Base-by-base conservation (phyloP, 306 rosid species). In the Cucumis hystrix region DNA sequence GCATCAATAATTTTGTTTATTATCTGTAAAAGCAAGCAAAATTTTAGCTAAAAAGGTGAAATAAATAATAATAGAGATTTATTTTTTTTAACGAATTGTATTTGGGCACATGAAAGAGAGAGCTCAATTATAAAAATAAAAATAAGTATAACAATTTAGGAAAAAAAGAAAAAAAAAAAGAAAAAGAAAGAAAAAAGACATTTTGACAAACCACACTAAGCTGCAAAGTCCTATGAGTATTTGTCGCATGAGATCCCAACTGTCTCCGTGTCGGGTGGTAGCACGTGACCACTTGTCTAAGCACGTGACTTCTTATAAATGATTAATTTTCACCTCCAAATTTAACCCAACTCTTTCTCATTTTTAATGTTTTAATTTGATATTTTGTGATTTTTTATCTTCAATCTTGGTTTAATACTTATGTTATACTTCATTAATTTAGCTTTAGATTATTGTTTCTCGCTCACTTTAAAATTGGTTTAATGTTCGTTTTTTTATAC, bases 201-300 rank as follows among this genome's bases (percentile, higher is more conserved):
- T 40, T 45, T 21, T 21, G 64, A n/a, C 63, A 14, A 70, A 40
- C 21, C 23, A 67, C 37, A 65, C 67, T 16, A 33, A 79, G 72
- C 72, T 55, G 66, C 60, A 60, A 57, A 13, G 4, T 79, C 59
- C 63, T 41, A 79, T 70, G 76, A 76, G 70, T 60, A 49, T 61
- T 61, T 60, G 78, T 69, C 80, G 78, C 78, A 62, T 76, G 78
- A 83, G 79, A 79, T 61, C 83, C 77, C 80, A 47, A 35, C 59
- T 43, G 61, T 79, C 65, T 74, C 65, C 65, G 78, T 60, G 28
- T 47, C 43, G 41, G 58, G 68, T 72, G 77, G 55, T 25, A 37
- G 18, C 83, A 80, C 76, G 76, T 72, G 76, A 23, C 16, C 60
- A 71, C 76, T 49, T 71, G 23, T 25, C 43, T 28, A 5, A 43